A percentile compares a stretch with the other conserved stretches of the same genome.
phyloP scores from a whole-genome alignment of 805 yeast species.

The Lipomyces sp. region DNA sequence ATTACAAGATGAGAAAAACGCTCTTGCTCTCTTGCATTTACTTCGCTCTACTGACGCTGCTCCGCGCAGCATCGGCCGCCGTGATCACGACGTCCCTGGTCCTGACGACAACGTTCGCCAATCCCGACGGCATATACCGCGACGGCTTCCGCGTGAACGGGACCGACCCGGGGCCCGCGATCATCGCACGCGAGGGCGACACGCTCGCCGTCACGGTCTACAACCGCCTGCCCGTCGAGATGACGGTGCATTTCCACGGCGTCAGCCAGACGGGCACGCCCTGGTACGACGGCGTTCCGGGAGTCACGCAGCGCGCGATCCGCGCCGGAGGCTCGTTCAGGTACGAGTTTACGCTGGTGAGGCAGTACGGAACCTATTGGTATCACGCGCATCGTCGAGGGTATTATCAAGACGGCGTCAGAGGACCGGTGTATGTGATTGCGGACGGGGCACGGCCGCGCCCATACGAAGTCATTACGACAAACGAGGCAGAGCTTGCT shows the following conservation, averaged over 20 bases:
- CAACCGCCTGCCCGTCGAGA: conserved; percentile 37
- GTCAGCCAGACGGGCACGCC: conserved; percentile 47
- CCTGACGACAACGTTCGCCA: conserved; percentile 1
- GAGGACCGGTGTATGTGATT: conserved; percentile 47
- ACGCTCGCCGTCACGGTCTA: conserved; percentile 38
- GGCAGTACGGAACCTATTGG: conserved; percentile 52
- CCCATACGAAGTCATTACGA: conserved; percentile 1
- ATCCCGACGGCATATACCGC: conserved; percentile 41
- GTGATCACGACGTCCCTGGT: conserved; percentile 1
- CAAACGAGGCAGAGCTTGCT: neutral
- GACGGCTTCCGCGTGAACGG: conserved; percentile 43
- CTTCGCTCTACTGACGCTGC: neutral
- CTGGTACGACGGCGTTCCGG: conserved; percentile 51
- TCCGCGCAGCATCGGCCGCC: neutral
- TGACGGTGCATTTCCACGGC: conserved; percentile 50
- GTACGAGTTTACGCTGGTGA: conserved; percentile 43
- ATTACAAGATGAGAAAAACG: too few species aligned
- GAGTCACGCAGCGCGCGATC: conserved; percentile 50
- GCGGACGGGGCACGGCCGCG: neutral
- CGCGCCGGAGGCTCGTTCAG: conserved; percentile 43
- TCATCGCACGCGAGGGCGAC: conserved; percentile 43
- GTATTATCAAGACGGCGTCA: conserved; percentile 69
- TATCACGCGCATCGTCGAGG: conserved; percentile 54
- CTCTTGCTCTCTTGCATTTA: too few species aligned
- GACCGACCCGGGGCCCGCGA: conserved; percentile 49